These are phyloP conservation scores for Combretum micranthum DNA, from an alignment of 345 rosid genomes.

Conservation along the genomic window DNA sequence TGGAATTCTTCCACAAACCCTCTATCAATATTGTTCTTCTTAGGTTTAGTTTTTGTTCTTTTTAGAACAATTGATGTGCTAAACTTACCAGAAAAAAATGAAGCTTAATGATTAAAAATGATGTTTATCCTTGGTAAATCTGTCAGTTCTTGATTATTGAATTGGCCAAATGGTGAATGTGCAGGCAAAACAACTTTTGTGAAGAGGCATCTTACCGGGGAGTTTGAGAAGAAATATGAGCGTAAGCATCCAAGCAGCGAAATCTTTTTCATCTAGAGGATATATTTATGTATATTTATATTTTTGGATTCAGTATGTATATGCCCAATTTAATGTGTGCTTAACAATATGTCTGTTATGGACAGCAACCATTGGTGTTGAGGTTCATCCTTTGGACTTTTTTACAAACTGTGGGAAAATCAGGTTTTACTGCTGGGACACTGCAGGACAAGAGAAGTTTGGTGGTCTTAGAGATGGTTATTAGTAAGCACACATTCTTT, in stretches of 20 bases:
- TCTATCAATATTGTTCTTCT: too few species aligned
- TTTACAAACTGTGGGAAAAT: conserved; percentile 90
- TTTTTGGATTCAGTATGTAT: neutral
- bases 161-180: neutral
- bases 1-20: too few species aligned
- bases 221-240: conserved; percentile 44
- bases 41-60: too few species aligned
- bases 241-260: conserved; percentile 17
- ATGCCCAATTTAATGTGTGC: neutral
- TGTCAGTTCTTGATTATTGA: too few species aligned
- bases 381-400: conserved; percentile 96
- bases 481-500: conserved; percentile 46
- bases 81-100: too few species aligned
- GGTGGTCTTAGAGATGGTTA: conserved; percentile 98
- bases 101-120: too few species aligned
- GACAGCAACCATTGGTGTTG: conserved; percentile 93
- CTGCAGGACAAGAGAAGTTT: conserved; percentile 96
- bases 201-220: conserved; percentile 40
- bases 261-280: too few species aligned
- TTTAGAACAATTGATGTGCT: too few species aligned
- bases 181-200: conserved; percentile 40
- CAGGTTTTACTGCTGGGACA: conserved; percentile 96
- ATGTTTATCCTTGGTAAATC: too few species aligned
- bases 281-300: too few species aligned
- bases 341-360: neutral